These are phyloP conservation scores for Eucalyptus tenuipes DNA, from an alignment of 345 rosid genomes.

Conservation along the genomic window DNA sequence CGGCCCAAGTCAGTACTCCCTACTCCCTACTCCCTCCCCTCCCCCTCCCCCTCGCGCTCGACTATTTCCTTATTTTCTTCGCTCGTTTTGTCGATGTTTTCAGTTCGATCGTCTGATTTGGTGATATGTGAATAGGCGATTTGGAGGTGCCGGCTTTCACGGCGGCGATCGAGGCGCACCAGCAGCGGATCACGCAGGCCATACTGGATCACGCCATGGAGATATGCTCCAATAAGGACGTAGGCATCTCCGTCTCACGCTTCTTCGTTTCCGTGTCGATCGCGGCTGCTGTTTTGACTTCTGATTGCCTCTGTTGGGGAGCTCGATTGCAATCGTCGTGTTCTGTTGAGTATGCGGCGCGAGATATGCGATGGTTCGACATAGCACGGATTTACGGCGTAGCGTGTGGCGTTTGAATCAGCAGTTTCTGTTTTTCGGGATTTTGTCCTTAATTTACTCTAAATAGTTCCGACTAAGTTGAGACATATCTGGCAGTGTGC, in stretches of 20 bases:
- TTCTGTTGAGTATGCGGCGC: neutral
- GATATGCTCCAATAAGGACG: constrained; percentile 49
- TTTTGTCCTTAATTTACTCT: neutral
- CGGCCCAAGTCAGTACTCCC: constrained; percentile 55
- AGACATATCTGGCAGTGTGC: neutral
- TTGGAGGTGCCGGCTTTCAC: constrained; percentile 83
- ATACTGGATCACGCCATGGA: constrained; percentile 45
- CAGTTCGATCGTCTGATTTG: neutral
- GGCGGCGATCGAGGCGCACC: constrained; percentile 83
- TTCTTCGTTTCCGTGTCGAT: neutral
- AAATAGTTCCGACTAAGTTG: neutral
- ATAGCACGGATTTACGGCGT: neutral
- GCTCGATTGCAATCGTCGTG: neutral
- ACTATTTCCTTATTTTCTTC: neutral
- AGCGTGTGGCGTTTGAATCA: neutral
- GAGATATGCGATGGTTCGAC: neutral
- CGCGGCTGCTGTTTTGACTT: neutral
- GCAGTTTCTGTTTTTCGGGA: neutral
- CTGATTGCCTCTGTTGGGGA: neutral
- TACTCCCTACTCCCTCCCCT: neutral
- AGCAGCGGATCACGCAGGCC: constrained; percentile 54
- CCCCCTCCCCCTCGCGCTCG: neutral
- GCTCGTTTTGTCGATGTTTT: neutral
- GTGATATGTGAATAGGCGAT: constrained; percentile 14
- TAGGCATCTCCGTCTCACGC: neutral